phyloP scores from a whole-genome alignment of 108 stramenopile genomes.

The Conticribra guillardii region DNA sequence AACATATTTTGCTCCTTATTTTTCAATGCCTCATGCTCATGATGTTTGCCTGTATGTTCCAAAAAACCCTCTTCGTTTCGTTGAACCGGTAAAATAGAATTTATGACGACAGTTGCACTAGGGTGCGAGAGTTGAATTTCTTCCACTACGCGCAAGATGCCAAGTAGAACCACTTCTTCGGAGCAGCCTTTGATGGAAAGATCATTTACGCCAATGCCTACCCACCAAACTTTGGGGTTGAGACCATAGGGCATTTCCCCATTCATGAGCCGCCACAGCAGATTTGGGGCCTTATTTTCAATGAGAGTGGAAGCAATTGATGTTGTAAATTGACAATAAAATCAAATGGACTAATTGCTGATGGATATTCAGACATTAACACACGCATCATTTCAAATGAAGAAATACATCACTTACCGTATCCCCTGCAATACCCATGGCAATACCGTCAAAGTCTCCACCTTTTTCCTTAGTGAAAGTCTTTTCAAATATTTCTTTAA shows the following conservation, averaged over 20 bases:
- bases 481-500: slow-evolving; percentile 49
- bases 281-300: slow-evolving; percentile 60
- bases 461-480: slow-evolving; percentile 60
- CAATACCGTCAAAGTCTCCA: slow-evolving; percentile 60
- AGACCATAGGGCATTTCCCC: slow-evolving; percentile 67
- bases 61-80: slow-evolving; percentile 42
- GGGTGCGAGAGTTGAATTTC: slow-evolving; percentile 54
- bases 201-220: slow-evolving; percentile 74
- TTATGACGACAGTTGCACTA: slow-evolving; percentile 61
- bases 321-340: neutral
- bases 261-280: slow-evolving; percentile 80
- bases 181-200: slow-evolving; percentile 63
- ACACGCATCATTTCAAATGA: neutral
- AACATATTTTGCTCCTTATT: slow-evolving; percentile 36
- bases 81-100: slow-evolving; percentile 59
- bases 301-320: neutral
- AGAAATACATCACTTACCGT: slow-evolving; percentile 33
- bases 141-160: slow-evolving; percentile 69
- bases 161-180: slow-evolving; percentile 69
- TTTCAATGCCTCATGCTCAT: slow-evolving; percentile 43
- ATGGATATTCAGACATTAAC: neutral
- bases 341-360: too few species aligned
- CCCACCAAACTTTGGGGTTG: slow-evolving; percentile 53
- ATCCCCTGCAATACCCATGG: slow-evolving; percentile 76
- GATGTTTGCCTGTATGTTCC: slow-evolving; percentile 41